Base-by-base conservation (phyloP, 2,329 filamentous ascomycete species). In the Calonectria ilicicola region DNA sequence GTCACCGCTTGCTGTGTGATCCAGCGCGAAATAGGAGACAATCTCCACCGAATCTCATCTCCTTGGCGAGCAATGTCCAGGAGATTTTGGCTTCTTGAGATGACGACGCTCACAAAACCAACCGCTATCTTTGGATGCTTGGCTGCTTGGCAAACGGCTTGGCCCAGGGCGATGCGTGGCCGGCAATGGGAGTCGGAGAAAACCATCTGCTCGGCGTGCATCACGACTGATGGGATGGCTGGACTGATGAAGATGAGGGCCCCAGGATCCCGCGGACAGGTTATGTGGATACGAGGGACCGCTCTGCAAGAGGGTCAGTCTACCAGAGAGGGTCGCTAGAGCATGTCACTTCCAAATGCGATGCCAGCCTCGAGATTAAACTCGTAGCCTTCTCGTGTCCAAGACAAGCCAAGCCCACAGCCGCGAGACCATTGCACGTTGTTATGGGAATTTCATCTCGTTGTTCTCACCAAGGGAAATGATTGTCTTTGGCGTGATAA, bases 41-140 rank as follows among this genome's bases (percentile, higher is more conserved):
- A 78, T 80, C 76, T 78, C 78, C 78, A 80, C 78, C 51, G 72
- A 51, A 76, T 72, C 74, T 78, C 76, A 69, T 58, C 72, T 73
- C 51, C 65, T 67, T 66, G 69, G 53, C 67, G 38, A 26, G 49
- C 60, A 69, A 58, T 62, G 10, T 40, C 64, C 68, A 71, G 46
- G 72, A 56, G 60, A 65, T 62, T 60, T 49, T 26, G 49, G 23
- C 2, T 40, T 38, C 44, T 32, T 46, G 23, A 21, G 56, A 64
- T 71, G 65, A 67, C 69, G 69, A 67, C 27, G 69, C 69, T 19
- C 46, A 21, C 63, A 42, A 38, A 65, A 40, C 67, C 67, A 67
- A 65, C 15, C 65, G n/a, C 32, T 38, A n/a, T 60, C 23, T 63
- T 69, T 69, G 66, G 14, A 42, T 40, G 60, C 29, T 47, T 67